These are phyloP conservation scores for Yamagishiella unicocca DNA, from an alignment of 139 green algal species.

Conservation along the genomic window DNA sequence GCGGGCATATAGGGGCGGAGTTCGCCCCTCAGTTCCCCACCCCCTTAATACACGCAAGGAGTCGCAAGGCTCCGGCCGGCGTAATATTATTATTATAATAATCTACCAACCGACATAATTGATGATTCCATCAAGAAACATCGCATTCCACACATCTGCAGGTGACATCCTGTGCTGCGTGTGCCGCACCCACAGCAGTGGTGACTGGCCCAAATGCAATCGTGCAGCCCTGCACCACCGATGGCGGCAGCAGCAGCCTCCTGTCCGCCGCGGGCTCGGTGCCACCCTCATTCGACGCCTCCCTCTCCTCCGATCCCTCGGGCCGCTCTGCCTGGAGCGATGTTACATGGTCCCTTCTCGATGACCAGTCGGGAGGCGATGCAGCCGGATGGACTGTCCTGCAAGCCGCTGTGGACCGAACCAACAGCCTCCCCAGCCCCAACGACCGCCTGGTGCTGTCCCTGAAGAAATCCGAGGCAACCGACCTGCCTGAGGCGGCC, in stretches of 20 bases:
- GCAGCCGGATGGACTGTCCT: neutral
- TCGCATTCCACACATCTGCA: too few relatives aligned
- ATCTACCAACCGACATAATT: too few relatives aligned
- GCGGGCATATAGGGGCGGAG: too few relatives aligned
- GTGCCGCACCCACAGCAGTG: neutral
- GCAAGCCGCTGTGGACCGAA: neutral
- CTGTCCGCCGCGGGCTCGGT: neutral
- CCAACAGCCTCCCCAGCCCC: neutral
- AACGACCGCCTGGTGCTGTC: constrained; percentile 16
- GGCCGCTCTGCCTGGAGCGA: neutral
- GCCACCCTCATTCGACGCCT: constrained; percentile 30
- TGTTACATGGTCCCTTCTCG: neutral
- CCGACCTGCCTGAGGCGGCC: neutral
- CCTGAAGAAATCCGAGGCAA: neutral
- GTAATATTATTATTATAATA: too few relatives aligned
- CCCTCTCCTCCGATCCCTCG: constrained; percentile 7
- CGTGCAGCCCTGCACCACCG: neutral
- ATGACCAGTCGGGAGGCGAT: too few relatives aligned
- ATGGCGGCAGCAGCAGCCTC: neutral
- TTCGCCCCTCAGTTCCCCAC: too few relatives aligned
- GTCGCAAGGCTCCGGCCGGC: too few relatives aligned
- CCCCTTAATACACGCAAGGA: too few relatives aligned
- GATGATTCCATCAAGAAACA: too few relatives aligned
- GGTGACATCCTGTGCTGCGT: neutral
- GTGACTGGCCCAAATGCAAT: neutral